phyloP scores from a whole-genome alignment of 495 filamentous ascomycete genomes.

The Cryomyces minteri region DNA sequence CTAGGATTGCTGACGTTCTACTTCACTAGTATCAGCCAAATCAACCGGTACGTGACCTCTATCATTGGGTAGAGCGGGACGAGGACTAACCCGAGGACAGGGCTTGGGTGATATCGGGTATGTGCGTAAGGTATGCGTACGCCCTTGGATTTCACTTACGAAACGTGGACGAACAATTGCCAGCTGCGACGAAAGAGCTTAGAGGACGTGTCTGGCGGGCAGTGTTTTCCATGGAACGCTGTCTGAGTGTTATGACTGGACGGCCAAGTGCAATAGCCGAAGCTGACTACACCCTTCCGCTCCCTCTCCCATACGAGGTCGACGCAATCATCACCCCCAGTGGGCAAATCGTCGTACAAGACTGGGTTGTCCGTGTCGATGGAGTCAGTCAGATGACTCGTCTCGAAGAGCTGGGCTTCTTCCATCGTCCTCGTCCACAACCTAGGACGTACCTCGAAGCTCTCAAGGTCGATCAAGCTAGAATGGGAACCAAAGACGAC shows the following conservation, averaged over 20 bases:
- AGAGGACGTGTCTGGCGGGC: constrained; percentile 10
- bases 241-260: constrained; percentile 5
- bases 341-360: neutral
- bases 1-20: constrained; percentile 40
- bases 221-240: constrained; percentile 8
- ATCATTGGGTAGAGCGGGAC: neutral
- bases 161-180: constrained; percentile 20
- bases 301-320: constrained; percentile 7
- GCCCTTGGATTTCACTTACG: constrained; percentile 42
- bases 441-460: too few relatives aligned
- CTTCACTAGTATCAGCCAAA: constrained; percentile 34
- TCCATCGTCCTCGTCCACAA: too few relatives aligned
- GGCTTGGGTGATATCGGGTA: constrained; percentile 40
- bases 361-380: neutral
- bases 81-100: constrained; percentile 15
- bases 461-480: too few relatives aligned
- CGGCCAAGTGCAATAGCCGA: constrained; percentile 7
- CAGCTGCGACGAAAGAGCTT: constrained; percentile 5
- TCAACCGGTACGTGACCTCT: constrained; percentile 33
- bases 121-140: constrained; percentile 36
- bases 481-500: neutral
- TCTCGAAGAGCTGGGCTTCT: too few relatives aligned
- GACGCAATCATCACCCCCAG: constrained; percentile 4
- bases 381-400: too few relatives aligned
- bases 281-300: constrained; percentile 5